Conservation (phyloP, 352 stramenopile species). For the Pythium utonaiense region DNA sequence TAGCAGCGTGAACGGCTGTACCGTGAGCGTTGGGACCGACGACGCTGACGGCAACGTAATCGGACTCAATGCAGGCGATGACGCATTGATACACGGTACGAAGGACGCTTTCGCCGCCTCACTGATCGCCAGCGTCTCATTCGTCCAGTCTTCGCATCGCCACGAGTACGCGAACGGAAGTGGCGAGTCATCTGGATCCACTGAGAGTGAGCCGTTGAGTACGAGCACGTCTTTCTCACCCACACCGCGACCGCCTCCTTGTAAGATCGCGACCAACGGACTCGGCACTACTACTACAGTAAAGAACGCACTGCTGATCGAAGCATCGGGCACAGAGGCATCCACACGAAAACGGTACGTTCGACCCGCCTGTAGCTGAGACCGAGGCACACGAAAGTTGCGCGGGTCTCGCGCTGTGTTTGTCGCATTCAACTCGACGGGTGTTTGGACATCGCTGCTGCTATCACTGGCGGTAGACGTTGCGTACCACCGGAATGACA, state of each 20-base stretch:
- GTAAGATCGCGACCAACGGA: slow-evolving; percentile 30
- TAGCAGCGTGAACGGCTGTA: slow-evolving; percentile 45
- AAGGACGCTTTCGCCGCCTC: background rate
- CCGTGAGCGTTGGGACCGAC: slow-evolving; percentile 24
- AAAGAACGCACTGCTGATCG: slow-evolving; percentile 40
- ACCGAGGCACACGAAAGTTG: slow-evolving; percentile 44
- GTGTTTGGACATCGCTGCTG: background rate
- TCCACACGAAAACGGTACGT: slow-evolving; percentile 59
- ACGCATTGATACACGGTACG: slow-evolving; percentile 15
- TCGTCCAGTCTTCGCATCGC: slow-evolving; percentile 55
- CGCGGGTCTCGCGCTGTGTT: slow-evolving; percentile 64
- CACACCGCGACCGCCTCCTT: slow-evolving; percentile 43
- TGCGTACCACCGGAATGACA: slow-evolving; percentile 51
- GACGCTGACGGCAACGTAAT: background rate
- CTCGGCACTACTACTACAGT: slow-evolving; percentile 40
- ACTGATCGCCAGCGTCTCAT: slow-evolving; percentile 13
- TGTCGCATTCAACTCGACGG: slow-evolving; percentile 35
- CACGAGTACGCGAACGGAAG: slow-evolving; percentile 43
- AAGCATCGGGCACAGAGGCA: slow-evolving; percentile 19
- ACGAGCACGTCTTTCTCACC: slow-evolving; percentile 47
- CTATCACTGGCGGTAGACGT: slow-evolving; percentile 5
- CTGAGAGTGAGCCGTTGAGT: slow-evolving; percentile 40
- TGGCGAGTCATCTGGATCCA: slow-evolving; percentile 44
- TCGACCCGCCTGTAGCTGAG: slow-evolving; percentile 31
- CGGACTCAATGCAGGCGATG: background rate